Evolutionary conservation across 495 filamentous ascomycete genomes (phyloP).

Genomic region (Chaetomidium leptoderma): DNA sequence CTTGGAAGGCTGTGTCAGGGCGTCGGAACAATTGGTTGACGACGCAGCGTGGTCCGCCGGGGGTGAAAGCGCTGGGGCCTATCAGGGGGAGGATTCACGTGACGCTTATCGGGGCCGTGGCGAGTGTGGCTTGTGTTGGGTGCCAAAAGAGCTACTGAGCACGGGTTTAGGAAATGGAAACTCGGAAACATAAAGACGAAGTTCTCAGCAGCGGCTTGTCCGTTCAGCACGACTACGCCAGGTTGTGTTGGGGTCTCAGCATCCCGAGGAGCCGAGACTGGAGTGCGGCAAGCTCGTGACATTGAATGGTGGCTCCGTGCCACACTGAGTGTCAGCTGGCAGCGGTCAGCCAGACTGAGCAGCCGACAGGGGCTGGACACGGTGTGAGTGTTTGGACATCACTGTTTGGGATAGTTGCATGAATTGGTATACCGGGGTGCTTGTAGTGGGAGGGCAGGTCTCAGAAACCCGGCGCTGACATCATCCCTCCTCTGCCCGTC

Average conservation of each 20-base stretch:
- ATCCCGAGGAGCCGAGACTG: not conserved
- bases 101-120: constrained; percentile 9
- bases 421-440: too few relatives aligned
- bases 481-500: constrained; percentile 19
- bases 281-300: constrained; percentile 6
- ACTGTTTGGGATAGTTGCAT: too few relatives aligned
- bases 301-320: not conserved
- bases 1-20: constrained; percentile 35
- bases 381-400: too few relatives aligned
- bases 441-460: too few relatives aligned
- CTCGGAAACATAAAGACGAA: not conserved
- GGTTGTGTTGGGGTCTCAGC: not conserved
- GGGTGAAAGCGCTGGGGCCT: constrained; percentile 14
- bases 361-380: too few relatives aligned
- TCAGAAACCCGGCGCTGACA: constrained; percentile 25
- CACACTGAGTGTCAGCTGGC: constrained; percentile 9
- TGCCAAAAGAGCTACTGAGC: not conserved
- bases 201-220: not conserved
- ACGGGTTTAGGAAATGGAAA: too few relatives aligned
- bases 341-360: constrained; percentile 4
- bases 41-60: constrained; percentile 20
- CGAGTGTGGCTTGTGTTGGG: constrained; percentile 3
- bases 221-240: not conserved
- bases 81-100: constrained; percentile 15
- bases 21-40: constrained; percentile 25